Base-by-base conservation (phyloP, 2,329 filamentous ascomycete species). In the Colletotrichum musicola region DNA sequence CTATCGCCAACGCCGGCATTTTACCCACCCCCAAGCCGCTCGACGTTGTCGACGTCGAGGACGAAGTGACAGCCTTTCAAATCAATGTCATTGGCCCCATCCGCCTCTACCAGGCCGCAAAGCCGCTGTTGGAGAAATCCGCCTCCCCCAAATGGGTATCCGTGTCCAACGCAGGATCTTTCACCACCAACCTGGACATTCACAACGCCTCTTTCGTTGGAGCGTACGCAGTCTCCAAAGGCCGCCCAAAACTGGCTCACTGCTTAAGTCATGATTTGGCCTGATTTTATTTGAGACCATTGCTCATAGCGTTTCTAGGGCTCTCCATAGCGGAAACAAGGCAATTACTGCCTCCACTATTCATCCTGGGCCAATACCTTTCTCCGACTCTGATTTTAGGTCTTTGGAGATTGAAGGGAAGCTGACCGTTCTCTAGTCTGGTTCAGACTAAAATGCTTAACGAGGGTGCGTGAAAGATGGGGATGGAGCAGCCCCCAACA, bases 361-460 rank as follows among this genome's bases (percentile, higher is more conserved):
- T 6, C 68, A 76, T 30, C 76, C 75, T 0, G 75, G 73, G 54
- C 76, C 68, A 53, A 71, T 25, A 25, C 22, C 4, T 25, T 25
- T 25, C 22, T 25, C 22, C 4, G 22, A 25, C 22, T 25, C 4
- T 25, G 20, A 25, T 71, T 13, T 7, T 13, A 49, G n/a, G 3
- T 10, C 4, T 6, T 6, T 49, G 2, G 5, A 10, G 35, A 4
- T 2, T 9, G 1, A 22, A 16, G 22, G 53, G 62, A 25, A 62
- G 46, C 18, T 18, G 7, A 22, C 30, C 46, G 27, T 13, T 18
- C 22, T 27, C 1, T n/a, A 77, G 75, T 2, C 80, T 79, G 73
- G 79, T 82, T 0, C 77, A 81, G 66, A 84, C 82, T 0, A 80
- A 79, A 4, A 80, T 82, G 75, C 82, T 83, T 0, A 79, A 80